Conservation (phyloP, 306 rosid species). For the Benincasa hispida region DNA sequence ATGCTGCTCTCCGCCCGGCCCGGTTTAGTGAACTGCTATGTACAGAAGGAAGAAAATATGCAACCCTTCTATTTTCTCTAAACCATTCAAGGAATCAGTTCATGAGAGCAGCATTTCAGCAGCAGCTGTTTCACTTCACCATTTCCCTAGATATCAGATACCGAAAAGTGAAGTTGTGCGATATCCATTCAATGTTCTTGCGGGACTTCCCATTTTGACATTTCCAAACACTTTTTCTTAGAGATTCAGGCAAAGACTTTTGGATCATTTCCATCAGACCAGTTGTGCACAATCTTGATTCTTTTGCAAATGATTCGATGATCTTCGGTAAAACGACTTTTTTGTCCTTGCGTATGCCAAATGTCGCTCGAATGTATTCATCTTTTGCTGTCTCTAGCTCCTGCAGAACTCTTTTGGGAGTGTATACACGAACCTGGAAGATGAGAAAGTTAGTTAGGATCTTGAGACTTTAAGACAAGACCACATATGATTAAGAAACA, state of each 20-base stretch:
- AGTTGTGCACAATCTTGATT: constrained; percentile 45
- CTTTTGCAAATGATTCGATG: constrained; percentile 60
- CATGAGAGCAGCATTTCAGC: neutral
- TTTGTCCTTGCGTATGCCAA: constrained; percentile 74
- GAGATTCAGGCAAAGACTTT: constrained; percentile 56
- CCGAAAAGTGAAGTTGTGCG: constrained; percentile 74
- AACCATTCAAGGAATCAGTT: neutral
- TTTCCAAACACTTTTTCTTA: constrained; percentile 50
- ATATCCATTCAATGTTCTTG: constrained; percentile 74
- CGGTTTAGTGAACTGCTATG: neutral
- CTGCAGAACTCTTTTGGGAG: constrained; percentile 8
- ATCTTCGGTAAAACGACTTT: constrained; percentile 73
- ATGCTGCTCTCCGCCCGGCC: neutral
- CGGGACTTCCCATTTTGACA: constrained; percentile 38
- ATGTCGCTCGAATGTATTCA: constrained; percentile 20
- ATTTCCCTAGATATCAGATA: constrained; percentile 75
- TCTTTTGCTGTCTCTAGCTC: constrained; percentile 14
- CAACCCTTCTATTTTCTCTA: neutral
- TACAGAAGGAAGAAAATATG: constrained; percentile 9
- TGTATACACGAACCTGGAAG: constrained; percentile 53
- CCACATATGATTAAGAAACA: neutral
- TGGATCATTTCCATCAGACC: constrained; percentile 71
- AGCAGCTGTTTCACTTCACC: constrained; percentile 35
- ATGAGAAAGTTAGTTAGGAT: neutral
- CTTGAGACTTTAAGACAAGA: neutral